These are phyloP conservation scores for Takashimella tepidaria DNA, from an alignment of 1,284 basidiomycete genomes.

Conservation along the genomic window DNA sequence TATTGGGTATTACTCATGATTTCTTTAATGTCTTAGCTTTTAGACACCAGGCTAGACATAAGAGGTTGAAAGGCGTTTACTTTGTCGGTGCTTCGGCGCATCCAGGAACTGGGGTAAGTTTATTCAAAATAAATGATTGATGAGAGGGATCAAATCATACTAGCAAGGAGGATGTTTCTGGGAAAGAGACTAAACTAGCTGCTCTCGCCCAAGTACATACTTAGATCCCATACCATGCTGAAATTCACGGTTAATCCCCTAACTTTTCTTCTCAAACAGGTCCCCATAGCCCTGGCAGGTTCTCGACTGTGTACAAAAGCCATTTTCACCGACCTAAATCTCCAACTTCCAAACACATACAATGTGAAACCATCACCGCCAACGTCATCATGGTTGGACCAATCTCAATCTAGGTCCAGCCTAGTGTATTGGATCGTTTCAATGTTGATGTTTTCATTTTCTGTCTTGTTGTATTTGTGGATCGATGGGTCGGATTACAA, in stretches of 20 bases:
- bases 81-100: slow-evolving; percentile 44
- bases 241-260: background rate
- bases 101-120: slow-evolving; percentile 37
- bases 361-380: background rate
- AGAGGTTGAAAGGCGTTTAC: slow-evolving; percentile 30
- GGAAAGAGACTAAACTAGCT: no score
- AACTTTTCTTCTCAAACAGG: slow-evolving; percentile 9
- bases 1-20: slow-evolving; percentile 45
- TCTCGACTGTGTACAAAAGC: slow-evolving; percentile 33
- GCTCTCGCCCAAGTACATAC: no score
- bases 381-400: background rate
- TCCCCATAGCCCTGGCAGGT: slow-evolving; percentile 42
- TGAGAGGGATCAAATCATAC: no score
- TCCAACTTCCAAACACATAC: slow-evolving; percentile 23
- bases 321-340: slow-evolving; percentile 22
- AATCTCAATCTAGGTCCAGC: no score
- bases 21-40: slow-evolving; percentile 45
- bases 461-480: no score
- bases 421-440: no score
- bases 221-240: background rate
- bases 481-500: no score
- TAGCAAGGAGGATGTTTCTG: no score
- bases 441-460: no score
- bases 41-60: slow-evolving; percentile 36
- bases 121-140: background rate